A percentile compares a stretch with the other conserved stretches of the same genome.
Evolutionary conservation across 169 alveolate genomes (phyloP).

Genomic region (Pseudocohnilembus persalinus): DNA sequence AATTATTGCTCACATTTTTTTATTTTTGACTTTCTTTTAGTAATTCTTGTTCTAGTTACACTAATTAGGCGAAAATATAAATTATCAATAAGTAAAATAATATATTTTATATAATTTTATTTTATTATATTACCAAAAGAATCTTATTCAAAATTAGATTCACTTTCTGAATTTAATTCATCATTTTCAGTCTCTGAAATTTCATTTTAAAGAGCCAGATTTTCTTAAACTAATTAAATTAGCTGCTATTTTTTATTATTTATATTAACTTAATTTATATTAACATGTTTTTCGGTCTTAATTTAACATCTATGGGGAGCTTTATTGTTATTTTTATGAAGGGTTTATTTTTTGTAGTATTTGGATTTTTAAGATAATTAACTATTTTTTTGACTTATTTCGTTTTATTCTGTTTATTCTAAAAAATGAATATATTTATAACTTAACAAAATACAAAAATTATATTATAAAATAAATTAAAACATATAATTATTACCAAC

Average conservation of each 20-base stretch:
- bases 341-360: neutral
- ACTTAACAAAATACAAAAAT: neutral
- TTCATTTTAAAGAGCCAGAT: neutral
- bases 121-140: neutral
- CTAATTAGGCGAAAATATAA: neutral
- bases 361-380: neutral
- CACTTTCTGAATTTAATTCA: too few relatives aligned
- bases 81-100: neutral
- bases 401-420: too few relatives aligned
- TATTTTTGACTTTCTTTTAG: neutral
- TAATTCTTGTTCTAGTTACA: neutral
- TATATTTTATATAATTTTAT: too few relatives aligned
- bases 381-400: neutral
- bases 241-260: too few relatives aligned
- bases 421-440: too few relatives aligned
- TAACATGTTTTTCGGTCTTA: neutral
- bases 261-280: too few relatives aligned
- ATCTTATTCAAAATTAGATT: neutral
- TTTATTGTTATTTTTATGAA: too few relatives aligned
- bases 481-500: neutral
- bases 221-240: too few relatives aligned
- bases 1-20: neutral
- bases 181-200: neutral
- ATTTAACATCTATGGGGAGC: neutral
- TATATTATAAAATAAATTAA: too few relatives aligned